Base-by-base conservation (phyloP, 2,329 filamentous ascomycete species). In the Gremmenia infestans region DNA sequence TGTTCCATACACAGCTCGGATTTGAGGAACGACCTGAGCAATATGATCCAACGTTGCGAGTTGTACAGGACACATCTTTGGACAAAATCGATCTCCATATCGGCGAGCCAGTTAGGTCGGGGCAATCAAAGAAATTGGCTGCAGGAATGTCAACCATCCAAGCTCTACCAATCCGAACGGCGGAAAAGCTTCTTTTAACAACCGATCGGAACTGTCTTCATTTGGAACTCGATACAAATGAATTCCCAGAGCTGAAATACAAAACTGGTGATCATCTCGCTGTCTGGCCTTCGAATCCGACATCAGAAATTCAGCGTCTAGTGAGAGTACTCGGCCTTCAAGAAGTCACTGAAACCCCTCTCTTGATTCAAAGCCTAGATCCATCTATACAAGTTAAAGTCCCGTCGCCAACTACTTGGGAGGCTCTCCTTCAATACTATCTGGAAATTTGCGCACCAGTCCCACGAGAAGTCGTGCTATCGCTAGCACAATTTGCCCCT, bases 401-500 rank as follows among this genome's bases (percentile, higher is more conserved):
- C 19, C 61, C 63, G 1, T 53, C 60, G 12, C 60, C 58, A 39
- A 63, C 63, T 8, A 61, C 60, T 3, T 47, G 72, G 4, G 60
- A 71, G 1, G 70, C 71, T 0, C 68, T 76, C 3, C 72, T 79
- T 59, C 66, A 70, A 5, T 69, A 77, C 58, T 75, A 79, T 53
- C 71, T 80, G 1, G 77, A 80, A 53, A 74, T 78, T 57, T 70
- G 73, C 57, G 73, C 66, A 1, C 70, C 72, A 1, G 66, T 77
- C 3, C 68, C 73, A 1, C 66, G 74, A 49, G 73, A 76, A 47
- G 70, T 67, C 4, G 62, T 75, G 9, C 56, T 68, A 2, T 61
- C 68, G 2, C 61, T 77, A 2, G 66, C 70, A 1, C 68, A 72
- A 25, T 77, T 76, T 58, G 72, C 74, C 5, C 73, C 74, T 1